Percentiles rank a stretch among this genome's conserved stretches.
Evolutionary conservation across 805 yeast genomes (phyloP).

Genomic region (baker's yeast (Saccharomyces cerevisiae)): DNA sequence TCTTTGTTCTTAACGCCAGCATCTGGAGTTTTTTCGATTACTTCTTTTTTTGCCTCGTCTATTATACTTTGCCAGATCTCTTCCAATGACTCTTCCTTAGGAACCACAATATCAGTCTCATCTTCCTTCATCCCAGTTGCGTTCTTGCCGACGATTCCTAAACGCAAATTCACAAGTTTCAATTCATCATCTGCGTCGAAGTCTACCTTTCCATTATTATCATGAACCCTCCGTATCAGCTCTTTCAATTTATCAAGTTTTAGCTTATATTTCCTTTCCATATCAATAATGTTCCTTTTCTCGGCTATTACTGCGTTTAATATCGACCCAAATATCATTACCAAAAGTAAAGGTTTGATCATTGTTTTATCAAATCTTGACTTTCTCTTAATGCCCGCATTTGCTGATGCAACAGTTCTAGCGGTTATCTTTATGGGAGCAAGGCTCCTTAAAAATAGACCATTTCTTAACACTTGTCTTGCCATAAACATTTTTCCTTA

Average conservation of each 20-base stretch:
- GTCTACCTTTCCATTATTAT: slow-evolving; percentile 29
- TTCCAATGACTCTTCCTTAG: slow-evolving; percentile 22
- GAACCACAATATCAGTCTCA: slow-evolving; percentile 13
- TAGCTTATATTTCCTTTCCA: slow-evolving; percentile 33
- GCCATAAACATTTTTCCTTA: background rate
- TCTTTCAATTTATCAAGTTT: slow-evolving; percentile 34
- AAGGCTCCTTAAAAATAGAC: background rate
- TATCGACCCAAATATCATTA: slow-evolving; percentile 40
- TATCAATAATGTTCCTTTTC: slow-evolving; percentile 33
- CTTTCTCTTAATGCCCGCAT: slow-evolving; percentile 2
- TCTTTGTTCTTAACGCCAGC: background rate
- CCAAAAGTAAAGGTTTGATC: slow-evolving; percentile 34
- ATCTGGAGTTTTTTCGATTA: background rate
- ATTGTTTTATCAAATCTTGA: slow-evolving; percentile 29
- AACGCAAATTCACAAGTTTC: slow-evolving; percentile 31
- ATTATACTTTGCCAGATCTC: slow-evolving; percentile 26
- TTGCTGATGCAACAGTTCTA: background rate
- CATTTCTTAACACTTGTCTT: background rate
- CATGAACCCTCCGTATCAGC: slow-evolving; percentile 31
- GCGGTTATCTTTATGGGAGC: background rate
- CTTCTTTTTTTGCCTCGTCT: slow-evolving; percentile 15
- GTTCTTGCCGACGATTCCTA: slow-evolving; percentile 15
- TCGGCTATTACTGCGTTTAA: slow-evolving; percentile 39
- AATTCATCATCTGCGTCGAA: slow-evolving; percentile 38
- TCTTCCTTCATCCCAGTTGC: slow-evolving; percentile 3